Evolutionary conservation across 2,329 filamentous ascomycete species (phyloP), one percentile per base, ranked within the genome.

Genomic region (Ophiostoma sp.): DNA sequence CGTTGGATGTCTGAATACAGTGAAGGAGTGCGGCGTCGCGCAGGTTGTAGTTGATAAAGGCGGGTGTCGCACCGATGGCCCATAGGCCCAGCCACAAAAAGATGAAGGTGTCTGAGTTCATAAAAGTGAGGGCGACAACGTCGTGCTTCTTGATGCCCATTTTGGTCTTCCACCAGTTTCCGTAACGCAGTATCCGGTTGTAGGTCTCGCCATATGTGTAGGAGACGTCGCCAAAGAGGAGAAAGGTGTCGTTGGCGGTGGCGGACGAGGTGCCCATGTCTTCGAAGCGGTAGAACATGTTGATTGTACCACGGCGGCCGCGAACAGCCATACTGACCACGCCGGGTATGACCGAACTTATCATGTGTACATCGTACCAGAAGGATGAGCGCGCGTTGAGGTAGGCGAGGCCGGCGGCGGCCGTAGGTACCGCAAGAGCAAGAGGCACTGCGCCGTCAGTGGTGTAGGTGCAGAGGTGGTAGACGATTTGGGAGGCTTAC

Each of bases 11-110:
- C 71, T 83, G 84, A 62, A 96, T 81, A 72, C 90, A 94, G 77
- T 97, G 92, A 3, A 85, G 77, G 70, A 97, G 80, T 0, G 91
- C 83, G 41, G 89, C 85, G 12, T 87, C 89, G 0, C 84, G 83
- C 65, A 96, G 80, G 75, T 95, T 95, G 78, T 93, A 94, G 78
- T 97, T 97, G 79, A 96, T 89, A 73, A 95, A 92, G 0, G 92
- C 92, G 0, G 92, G 92, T 68, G 87, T 87, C 0, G 90, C 92
- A 11, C 93, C 93, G 69, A 96, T 87, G 42, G 88, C 87, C 92
- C 92, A 96, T 44, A 96, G 78, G 0, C 89, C 92, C 67, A 93
- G 81, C 83, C 88, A 86, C 8, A 96, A 71, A 75, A 93, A 91
- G 41, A 94, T 74, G 74, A 92, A 94, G 3, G 84, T 83, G n/a